phyloP scores from a whole-genome alignment of 2,329 filamentous ascomycete genomes.

The Exophiala bonariae region DNA sequence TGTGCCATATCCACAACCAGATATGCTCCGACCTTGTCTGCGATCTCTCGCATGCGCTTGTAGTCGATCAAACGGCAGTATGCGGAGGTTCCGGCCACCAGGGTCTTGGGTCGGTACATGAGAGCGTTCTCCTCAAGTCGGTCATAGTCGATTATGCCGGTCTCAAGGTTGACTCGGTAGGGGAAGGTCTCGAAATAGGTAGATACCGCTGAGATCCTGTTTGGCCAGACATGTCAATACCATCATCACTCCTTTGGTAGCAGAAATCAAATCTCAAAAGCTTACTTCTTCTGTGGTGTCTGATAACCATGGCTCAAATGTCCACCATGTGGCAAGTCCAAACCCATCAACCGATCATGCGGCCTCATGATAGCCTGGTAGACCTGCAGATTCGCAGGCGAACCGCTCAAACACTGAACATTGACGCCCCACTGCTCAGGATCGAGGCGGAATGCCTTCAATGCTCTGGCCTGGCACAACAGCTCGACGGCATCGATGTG shows the following conservation, averaged over 20 bases:
- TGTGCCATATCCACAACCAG: conserved; percentile 98
- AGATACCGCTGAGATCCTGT: conserved; percentile 83
- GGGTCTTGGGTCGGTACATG: conserved; percentile 92
- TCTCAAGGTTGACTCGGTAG: conserved; percentile 75
- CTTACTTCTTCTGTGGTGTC: conserved; percentile 80
- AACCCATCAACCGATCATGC: conserved; percentile 94
- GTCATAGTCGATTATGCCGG: conserved; percentile 97
- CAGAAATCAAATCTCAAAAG: neutral
- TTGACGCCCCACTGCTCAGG: conserved; percentile 94
- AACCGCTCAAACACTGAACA: conserved; percentile 82
- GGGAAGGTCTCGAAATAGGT: conserved; percentile 99
- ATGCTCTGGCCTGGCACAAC: conserved; percentile 84
- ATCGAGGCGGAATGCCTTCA: conserved; percentile 82
- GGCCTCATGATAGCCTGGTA: conserved; percentile 96
- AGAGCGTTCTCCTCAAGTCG: conserved; percentile 84
- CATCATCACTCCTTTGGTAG: neutral
- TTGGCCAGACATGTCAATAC: neutral
- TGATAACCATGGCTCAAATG: conserved; percentile 98
- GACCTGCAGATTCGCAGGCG: conserved; percentile 74
- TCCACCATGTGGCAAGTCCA: conserved; percentile 91
- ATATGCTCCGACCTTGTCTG: conserved; percentile 90
- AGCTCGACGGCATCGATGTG: conserved; percentile 90
- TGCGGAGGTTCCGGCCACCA: conserved; percentile 93
- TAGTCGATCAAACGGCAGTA: conserved; percentile 99
- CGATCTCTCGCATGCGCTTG: conserved; percentile 91